Evolutionary conservation across 768 basidiomycete genomes (phyloP).

Genomic region (Boletus speciosus): DNA sequence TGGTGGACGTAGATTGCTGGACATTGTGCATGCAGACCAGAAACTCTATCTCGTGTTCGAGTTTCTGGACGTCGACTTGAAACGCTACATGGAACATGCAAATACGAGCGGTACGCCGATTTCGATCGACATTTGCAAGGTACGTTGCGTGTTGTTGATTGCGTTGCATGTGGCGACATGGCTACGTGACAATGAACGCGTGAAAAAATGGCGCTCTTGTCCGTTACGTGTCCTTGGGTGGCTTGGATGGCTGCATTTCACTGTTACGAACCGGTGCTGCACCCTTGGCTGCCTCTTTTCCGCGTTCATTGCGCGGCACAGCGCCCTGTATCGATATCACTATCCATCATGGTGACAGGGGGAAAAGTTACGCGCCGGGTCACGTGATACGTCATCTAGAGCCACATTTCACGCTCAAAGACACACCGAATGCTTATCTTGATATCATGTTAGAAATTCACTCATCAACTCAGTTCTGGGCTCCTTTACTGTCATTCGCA

Average conservation of each 20-base stretch:
- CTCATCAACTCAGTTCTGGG: slow-evolving; percentile 87
- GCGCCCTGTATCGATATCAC: slow-evolving; percentile 19
- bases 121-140: slow-evolving; percentile 74
- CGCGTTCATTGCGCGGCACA: background rate
- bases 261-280: background rate
- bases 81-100: slow-evolving; percentile 92
- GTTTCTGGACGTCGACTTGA: slow-evolving; percentile 94
- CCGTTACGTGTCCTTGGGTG: slow-evolving; percentile 9
- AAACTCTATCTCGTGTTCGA: slow-evolving; percentile 98
- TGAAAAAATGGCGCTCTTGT: slow-evolving; percentile 2
- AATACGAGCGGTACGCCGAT: slow-evolving; percentile 72
- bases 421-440: slow-evolving; percentile 10
- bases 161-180: slow-evolving; percentile 3
- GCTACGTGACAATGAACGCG: slow-evolving; percentile 25
- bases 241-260: background rate
- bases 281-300: background rate
- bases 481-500: slow-evolving; percentile 94
- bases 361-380: slow-evolving; percentile 22
- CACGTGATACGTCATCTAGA: slow-evolving; percentile 28
- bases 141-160: slow-evolving; percentile 35
- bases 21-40: slow-evolving; percentile 96
- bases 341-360: slow-evolving; percentile 18
- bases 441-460: slow-evolving; percentile 76
- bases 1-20: slow-evolving; percentile 61
- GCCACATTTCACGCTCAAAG: background rate